Evolutionary conservation across 257 asterid genomes (phyloP), one percentile per base, ranked within the genome.

Genomic region (Petunia axillaris): DNA sequence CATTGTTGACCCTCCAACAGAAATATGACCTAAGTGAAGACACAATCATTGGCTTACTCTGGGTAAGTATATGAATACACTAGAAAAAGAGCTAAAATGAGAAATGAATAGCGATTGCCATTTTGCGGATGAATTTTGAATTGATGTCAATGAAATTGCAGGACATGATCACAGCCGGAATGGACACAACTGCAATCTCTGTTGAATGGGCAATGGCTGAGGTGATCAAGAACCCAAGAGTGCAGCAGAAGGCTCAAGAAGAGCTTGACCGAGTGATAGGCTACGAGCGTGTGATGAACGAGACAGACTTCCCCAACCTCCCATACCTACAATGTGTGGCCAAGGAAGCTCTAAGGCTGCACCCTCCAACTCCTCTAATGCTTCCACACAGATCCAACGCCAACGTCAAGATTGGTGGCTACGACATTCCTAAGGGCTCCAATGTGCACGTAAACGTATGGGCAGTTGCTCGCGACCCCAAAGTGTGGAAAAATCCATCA

Each of bases 141-240:
- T 50, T 6, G 9, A 36, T 55, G 8, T 71, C 46, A 0, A 2
- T 7, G 13, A 36, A 36, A 52, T 75, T 44, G 44, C 93, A 90
- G 93, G 96, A 90, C 85, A 88, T 93, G 94, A 91, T 93, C 84
- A 87, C 94, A 53, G 93, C 96, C 15, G 96, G 97, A 53, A 90
- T 82, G 90, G 96, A 93, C 87, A 90, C 94, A 58, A 90, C 90
- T 48, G 91, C 94, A 36, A 91, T 91, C 60, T 86, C 96, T 1
- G 97, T 90, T 0, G 98, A 93, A 70, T 93, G 97, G 97, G 97
- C 98, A 43, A 91, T 93, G 97, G 92, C 95, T 3, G 98, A 91
- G 81, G n/a, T 93, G 85, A 86, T 90, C 85, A 93, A 85, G 89
- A 91, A 93, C 70, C 92, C 90, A 9, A 85, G 93, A 60, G 89